phyloP scores from a whole-genome alignment of 2,329 filamentous ascomycete genomes.

The Corynespora cassiicola region DNA sequence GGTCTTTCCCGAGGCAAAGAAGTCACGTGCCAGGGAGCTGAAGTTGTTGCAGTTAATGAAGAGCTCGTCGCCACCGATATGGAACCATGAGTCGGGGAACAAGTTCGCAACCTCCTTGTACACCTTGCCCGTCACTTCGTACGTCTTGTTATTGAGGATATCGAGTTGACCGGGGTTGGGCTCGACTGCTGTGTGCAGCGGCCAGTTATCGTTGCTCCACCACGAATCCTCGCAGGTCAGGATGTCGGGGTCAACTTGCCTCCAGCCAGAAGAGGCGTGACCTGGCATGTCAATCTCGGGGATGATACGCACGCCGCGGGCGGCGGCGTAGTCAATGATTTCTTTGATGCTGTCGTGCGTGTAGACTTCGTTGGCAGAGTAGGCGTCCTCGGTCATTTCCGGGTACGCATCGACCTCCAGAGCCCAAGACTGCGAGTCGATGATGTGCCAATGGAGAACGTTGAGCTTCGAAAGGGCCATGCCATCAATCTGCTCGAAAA shows the following conservation, averaged over 20 bases:
- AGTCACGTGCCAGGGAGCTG: constrained; percentile 56
- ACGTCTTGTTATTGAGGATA: constrained; percentile 62
- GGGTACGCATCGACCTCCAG: constrained; percentile 58
- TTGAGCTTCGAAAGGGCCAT: constrained; percentile 65
- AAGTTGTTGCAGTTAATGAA: constrained; percentile 65
- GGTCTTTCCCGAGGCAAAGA: constrained; percentile 58
- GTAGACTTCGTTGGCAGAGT: constrained; percentile 58
- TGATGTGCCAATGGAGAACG: constrained; percentile 64
- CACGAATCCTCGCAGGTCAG: constrained; percentile 63
- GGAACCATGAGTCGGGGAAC: constrained; percentile 62
- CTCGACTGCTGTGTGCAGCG: constrained; percentile 62
- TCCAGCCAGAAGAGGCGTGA: constrained; percentile 63
- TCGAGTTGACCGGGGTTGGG: constrained; percentile 65
- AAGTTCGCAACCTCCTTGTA: constrained; percentile 60
- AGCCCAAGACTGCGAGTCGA: constrained; percentile 64
- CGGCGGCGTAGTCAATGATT: constrained; percentile 58
- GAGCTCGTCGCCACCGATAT: constrained; percentile 63
- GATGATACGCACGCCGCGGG: constrained; percentile 64
- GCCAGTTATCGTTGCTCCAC: constrained; percentile 67
- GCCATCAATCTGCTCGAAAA: constrained; percentile 61
- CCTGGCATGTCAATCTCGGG: constrained; percentile 70
- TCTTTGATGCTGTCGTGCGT: constrained; percentile 50
- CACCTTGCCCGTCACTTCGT: constrained; percentile 60
- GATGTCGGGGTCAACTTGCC: constrained; percentile 63
- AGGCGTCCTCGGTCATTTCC: constrained; percentile 61